phyloP scores from a whole-genome alignment of 768 basidiomycete genomes.

The Calocera viscosa region DNA sequence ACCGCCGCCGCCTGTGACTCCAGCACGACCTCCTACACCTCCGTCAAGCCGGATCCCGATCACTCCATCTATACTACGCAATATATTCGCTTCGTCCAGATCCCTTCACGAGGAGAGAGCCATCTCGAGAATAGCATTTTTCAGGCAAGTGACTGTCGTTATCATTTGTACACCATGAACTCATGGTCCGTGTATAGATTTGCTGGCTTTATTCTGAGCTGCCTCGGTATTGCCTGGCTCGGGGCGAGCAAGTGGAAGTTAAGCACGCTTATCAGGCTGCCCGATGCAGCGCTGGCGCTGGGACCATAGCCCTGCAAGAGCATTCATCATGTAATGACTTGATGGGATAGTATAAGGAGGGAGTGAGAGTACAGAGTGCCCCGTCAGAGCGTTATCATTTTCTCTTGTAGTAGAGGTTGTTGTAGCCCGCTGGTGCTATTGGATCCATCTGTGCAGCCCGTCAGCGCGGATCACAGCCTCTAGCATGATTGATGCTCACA shows the following conservation, averaged over 20 bases:
- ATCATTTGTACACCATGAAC: neutral
- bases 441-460: slow-evolving; percentile 44
- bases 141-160: neutral
- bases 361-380: neutral
- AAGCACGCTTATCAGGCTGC: neutral
- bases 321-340: neutral
- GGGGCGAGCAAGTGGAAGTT: slow-evolving; percentile 4
- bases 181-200: neutral
- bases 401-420: neutral
- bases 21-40: neutral
- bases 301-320: neutral
- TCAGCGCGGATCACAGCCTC: neutral
- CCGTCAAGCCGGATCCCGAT: neutral
- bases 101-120: slow-evolving; percentile 3
- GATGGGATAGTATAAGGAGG: neutral
- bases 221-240: neutral
- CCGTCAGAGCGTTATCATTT: neutral
- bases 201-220: slow-evolving; percentile 6
- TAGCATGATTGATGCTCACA: slow-evolving; percentile 37
- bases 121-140: neutral
- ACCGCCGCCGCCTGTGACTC: neutral
- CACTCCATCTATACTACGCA: neutral
- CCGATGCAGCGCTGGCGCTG: neutral
- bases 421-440: slow-evolving; percentile 47
- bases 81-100: neutral